These are phyloP conservation scores for Capsicum rhomboideum DNA, from an alignment of 257 asterid species.

Conservation along the genomic window DNA sequence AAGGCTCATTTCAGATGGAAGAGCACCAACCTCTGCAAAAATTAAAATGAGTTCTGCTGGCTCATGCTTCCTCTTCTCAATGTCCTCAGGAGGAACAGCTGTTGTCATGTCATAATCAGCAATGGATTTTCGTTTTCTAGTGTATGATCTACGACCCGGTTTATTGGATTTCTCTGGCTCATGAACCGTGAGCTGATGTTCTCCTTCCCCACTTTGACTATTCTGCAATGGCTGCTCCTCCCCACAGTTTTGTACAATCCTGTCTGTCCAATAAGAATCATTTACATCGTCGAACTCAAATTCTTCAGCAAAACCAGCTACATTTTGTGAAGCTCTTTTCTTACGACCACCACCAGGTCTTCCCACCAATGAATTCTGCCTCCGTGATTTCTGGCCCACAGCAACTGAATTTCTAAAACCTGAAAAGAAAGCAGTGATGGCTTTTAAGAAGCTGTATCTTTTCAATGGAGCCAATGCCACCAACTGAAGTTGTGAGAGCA, in stretches of 20 bases:
- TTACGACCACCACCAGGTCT: slow-evolving; percentile 34
- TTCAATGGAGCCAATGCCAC: slow-evolving; percentile 56
- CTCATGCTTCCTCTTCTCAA: slow-evolving; percentile 45
- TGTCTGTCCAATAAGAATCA: slow-evolving; percentile 87
- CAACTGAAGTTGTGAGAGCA: slow-evolving; percentile 61
- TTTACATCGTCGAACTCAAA: slow-evolving; percentile 86
- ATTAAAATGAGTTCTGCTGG: slow-evolving; percentile 85
- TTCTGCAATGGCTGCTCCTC: slow-evolving; percentile 57
- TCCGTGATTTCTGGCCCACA: slow-evolving; percentile 14
- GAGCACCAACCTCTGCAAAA: slow-evolving; percentile 47
- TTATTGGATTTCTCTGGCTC: slow-evolving; percentile 35
- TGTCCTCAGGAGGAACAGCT: slow-evolving; percentile 31
- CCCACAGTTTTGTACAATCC: slow-evolving; percentile 63
- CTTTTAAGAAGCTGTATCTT: slow-evolving; percentile 20
- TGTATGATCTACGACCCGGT: slow-evolving; percentile 37
- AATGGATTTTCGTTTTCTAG: slow-evolving; percentile 54
- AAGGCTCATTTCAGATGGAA: slow-evolving; percentile 69
- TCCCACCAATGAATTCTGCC: slow-evolving; percentile 3
- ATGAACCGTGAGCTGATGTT: slow-evolving; percentile 16
- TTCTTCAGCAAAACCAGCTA: slow-evolving; percentile 54
- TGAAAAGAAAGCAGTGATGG: slow-evolving; percentile 36
- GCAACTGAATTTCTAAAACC: slow-evolving; percentile 61
- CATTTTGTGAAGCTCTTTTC: slow-evolving; percentile 37
- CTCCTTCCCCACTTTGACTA: slow-evolving; percentile 29
- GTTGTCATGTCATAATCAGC: slow-evolving; percentile 24